phyloP scores from a whole-genome alignment of 176 grass and related monocot species.

The Oryza glaberrima region DNA sequence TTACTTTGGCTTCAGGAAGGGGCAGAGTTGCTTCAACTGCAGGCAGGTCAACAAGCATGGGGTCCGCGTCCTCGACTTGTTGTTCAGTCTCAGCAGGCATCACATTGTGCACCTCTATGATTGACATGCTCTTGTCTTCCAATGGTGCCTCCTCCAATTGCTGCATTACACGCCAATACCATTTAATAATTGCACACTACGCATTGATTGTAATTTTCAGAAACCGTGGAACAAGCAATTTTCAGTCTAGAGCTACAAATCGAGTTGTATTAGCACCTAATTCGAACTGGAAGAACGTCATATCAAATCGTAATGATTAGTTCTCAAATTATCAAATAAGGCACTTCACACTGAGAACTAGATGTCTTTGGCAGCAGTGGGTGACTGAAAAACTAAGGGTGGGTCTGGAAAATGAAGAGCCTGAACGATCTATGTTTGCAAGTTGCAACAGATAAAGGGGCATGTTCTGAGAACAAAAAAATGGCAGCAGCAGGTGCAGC shows the following conservation, averaged over 20 bases:
- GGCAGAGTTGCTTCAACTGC: background rate
- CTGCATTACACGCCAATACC: constrained; percentile 13
- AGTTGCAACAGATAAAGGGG: background rate
- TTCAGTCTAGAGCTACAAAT: background rate
- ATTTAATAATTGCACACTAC: constrained; percentile 10
- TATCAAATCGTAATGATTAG: background rate
- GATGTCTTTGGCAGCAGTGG: no score
- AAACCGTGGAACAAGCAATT: background rate
- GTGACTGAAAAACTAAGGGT: background rate
- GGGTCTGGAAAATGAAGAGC: background rate
- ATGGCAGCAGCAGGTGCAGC: background rate
- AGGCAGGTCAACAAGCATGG: background rate
- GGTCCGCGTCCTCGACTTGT: background rate
- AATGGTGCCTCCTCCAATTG: background rate
- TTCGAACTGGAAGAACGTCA: background rate
- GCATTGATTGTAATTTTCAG: background rate
- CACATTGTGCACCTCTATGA: background rate
- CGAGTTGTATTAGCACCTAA: background rate
- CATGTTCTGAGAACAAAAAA: background rate
- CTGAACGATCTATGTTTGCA: no score
- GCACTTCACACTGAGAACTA: no score
- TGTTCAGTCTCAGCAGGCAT: background rate
- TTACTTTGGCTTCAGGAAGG: background rate
- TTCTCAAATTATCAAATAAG: background rate
- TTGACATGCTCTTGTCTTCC: background rate